Base-by-base conservation (phyloP, 352 stramenopile species). In the Phytophthora kernoviae region DNA sequence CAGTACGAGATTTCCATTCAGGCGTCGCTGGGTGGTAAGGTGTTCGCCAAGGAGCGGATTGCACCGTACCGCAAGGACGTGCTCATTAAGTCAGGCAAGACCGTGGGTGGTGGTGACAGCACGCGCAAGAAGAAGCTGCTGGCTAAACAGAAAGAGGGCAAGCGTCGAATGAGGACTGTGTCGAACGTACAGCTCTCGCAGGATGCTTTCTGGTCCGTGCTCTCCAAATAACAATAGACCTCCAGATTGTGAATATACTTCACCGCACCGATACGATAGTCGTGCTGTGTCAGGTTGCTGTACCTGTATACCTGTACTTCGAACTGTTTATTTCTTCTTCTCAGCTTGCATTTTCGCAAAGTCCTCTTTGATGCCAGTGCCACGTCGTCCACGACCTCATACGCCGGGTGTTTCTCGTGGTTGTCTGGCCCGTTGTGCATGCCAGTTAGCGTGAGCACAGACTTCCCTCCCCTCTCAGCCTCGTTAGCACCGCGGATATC, bases 1-100 rank as follows among this genome's bases (percentile, higher is more conserved):
- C 97, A 99, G 71, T 99, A 99, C 68, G 97, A 99, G 59, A 98
- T 99, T 34, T 95, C 97, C 12, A 99, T 99, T 58, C 98, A 99
- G 68, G 98, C 97, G 11, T 97, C 94, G 43, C 81, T 98, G 5
- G 93, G 94, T 22, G 81, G 76, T 22, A 99, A 98, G 76, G 67
- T 99, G 24, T 97, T 99, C 64, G 97, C 97, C 9, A 97, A 96
- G 60, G 96, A 99, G 66, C 84, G 96, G 43, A 99, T 99, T 49
- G 73, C 89, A 36, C 96, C 97, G 4, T 99, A 97, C 74, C 90
- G 97, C 42, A 99, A 99, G 66, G 86, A 95, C 33, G 96, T 99
- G 20, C 70, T 99, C 4, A 97, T 96, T 36, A 99, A 98, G 67
- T 96, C 87, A 4, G 87, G 89, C 44, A 99, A 99, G 61, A 95